Evolutionary conservation across 2,329 filamentous ascomycete species (phyloP).

Genomic region (Colletotrichum viniferum): DNA sequence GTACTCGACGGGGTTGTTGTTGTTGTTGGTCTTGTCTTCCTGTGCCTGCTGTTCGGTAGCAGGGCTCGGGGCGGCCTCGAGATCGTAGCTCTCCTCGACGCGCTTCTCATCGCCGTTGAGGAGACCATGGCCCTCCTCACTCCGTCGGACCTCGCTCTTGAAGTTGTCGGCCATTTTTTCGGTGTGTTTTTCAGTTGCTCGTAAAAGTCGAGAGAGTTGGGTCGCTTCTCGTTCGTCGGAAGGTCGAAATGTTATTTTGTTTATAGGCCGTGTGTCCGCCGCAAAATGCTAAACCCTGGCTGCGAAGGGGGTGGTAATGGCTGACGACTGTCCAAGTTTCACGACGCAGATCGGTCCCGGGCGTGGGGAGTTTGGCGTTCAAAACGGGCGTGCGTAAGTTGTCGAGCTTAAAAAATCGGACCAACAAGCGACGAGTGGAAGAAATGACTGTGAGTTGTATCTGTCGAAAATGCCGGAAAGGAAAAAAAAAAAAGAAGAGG

Average conservation of each 20-base stretch:
- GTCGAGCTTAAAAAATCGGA: conserved; percentile 13
- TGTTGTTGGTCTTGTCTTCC: conserved; percentile 2
- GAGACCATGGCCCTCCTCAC: conserved; percentile 23
- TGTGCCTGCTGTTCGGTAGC: conserved; percentile 7
- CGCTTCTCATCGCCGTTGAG: conserved; percentile 24
- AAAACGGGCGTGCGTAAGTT: conserved; percentile 6
- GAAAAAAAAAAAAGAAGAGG: not conserved
- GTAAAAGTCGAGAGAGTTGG: not conserved
- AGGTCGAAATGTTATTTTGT: conserved; percentile 11
- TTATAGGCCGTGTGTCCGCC: conserved; percentile 6
- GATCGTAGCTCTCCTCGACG: conserved; percentile 20
- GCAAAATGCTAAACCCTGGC: not conserved
- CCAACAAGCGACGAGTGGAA: not conserved
- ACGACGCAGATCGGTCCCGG: conserved; percentile 15
- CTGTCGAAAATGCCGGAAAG: not conserved
- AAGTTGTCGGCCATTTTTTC: conserved; percentile 22
- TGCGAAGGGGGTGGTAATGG: not conserved
- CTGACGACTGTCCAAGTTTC: conserved; percentile 16
- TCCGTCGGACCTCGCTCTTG: conserved; percentile 19
- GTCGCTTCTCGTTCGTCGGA: not conserved
- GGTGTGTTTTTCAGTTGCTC: not conserved
- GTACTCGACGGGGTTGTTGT: conserved; percentile 38
- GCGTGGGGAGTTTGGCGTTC: conserved; percentile 5
- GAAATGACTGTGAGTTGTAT: conserved; percentile 1
- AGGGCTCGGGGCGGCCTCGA: conserved; percentile 17